Base-by-base conservation (phyloP, 768 basidiomycete genomes). In the Cystobasidiopsis lactophilus region DNA sequence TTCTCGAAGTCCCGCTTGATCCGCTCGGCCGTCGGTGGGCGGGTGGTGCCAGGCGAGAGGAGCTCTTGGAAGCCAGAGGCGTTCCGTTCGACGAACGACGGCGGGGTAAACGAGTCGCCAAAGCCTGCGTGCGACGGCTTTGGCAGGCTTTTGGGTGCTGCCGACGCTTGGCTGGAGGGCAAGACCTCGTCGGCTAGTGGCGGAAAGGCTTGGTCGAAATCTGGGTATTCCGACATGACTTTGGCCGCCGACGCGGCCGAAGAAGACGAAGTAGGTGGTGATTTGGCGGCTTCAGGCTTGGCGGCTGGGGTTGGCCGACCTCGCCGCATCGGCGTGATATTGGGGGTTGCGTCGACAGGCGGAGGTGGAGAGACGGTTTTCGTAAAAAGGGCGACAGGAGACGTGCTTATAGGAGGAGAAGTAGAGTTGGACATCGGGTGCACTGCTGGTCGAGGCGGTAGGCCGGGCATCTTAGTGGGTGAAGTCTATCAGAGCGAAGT, bases 291-390 rank as follows among this genome's bases (percentile, higher is more conserved):
- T 1, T 24, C 10, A 19, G 35, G 10, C 7, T 33, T 9, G 7
- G 33, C 39, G 11, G 37, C 35, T 31, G 60, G 58, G 2, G 39
- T 26, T 16, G 61, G 61, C 5, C 61, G 59, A 0, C 61, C 61
- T 1, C 61, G 55, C 2, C 61, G 53, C 61, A 62, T 62, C 1
- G 61, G 61, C 2, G 59, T 54, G 40, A 62, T 52, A 14, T 37
- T 37, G n/a, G n/a, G n/a, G n/a, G n/a, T n/a, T 14, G 52, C 43
- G 5, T 37, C 46, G 44, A 45, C 26, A 51, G 31, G 37, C 41
- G 31, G 11, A 10, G 13, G 19, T 26, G 21, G 5, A 5, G 19
- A 33, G 40, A 23, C 33, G 33, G 39, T 26, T 23, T 16, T 24
- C 53, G n/a, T 11, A 37, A 21, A 31, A 39, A 14, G 31, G 26